A percentile compares a stretch with the other conserved stretches of the same genome.
Conservation (phyloP, 306 rosid species). For the Herpetospermum pedunculosum region DNA sequence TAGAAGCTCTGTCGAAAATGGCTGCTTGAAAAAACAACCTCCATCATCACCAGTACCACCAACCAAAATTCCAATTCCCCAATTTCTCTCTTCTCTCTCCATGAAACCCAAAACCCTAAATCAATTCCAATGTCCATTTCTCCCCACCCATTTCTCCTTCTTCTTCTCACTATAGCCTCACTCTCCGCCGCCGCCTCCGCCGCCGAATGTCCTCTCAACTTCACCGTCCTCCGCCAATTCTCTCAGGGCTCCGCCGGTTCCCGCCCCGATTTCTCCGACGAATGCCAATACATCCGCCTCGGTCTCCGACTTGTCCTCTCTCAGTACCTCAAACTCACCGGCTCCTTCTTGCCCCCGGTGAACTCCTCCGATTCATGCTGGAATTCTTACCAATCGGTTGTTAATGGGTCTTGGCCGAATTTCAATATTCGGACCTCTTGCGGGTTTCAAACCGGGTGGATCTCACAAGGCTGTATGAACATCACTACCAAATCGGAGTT, state of each 20-base stretch:
- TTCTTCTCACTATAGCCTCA: not conserved
- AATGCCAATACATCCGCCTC: conserved; percentile 45
- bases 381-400: conserved; percentile 20
- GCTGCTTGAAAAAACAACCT: not conserved
- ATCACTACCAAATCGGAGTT: conserved; percentile 40
- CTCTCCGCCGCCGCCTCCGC: conserved; percentile 12
- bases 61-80: not conserved
- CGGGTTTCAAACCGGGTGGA: conserved; percentile 42
- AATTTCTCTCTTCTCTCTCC: not conserved
- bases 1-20: not conserved
- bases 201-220: conserved; percentile 54
- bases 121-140: not conserved
- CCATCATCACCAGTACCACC: not conserved
- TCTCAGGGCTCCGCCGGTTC: conserved; percentile 11
- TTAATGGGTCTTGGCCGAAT: not conserved
- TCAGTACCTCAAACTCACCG: conserved; percentile 38
- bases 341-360: conserved; percentile 39
- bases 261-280: not conserved
- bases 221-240: conserved; percentile 39
- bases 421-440: conserved; percentile 32
- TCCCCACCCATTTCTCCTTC: conserved; percentile 2
- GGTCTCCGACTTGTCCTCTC: conserved; percentile 61
- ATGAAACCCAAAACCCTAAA: conserved; percentile 11
- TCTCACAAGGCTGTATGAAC: conserved; percentile 62
- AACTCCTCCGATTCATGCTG: conserved; percentile 40